Base-by-base conservation (phyloP, 768 basidiomycete genomes). In the Crassisporium funariophilum region DNA sequence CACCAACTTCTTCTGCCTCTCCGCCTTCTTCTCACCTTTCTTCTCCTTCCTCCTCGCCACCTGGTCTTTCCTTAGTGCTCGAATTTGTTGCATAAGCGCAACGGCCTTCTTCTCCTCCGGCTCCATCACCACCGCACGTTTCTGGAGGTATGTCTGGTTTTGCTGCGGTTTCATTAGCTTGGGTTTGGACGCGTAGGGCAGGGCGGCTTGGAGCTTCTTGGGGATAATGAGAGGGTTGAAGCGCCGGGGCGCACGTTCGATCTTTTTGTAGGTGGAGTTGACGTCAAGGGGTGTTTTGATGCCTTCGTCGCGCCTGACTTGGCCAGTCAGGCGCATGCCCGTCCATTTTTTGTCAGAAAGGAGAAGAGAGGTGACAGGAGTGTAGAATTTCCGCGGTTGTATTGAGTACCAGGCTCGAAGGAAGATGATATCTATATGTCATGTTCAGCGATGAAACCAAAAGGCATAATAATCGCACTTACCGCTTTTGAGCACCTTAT, bases 401-500 rank as follows among this genome's bases (percentile, higher is more conserved):
- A 99, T 85, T 17, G 93, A 86, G 67, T 95, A 95, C 97, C 97
- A 99, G 1, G 94, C 93, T 17, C 95, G 81, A 7, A 99, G 74
- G 75, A 99, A 98, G 46, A 98, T 78, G 46, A 98, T 86, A 60
- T 98, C 97, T 94, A 45, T 33, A 35, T 37, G 16, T n/a, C 19
- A 22, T 35, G 34, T 15, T 29, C 41, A 20, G 5, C 31, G 34
- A 39, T 17, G n/a, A 19, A 16, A 39, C 11, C 5, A 35, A 3
- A n/a, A 45, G 34, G 24, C 13, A 46, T 45, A 25, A 48, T 45
- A 13, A 46, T 47, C 23, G 25, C 0, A 78, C 88, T 47, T 65
- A 95, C 94, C 94, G 56, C 93, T 93, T 85, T 86, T 92, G 52
- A 98, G 76, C 6, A 98, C 76, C 73, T 98, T 98, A 67, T 99